Base-by-base conservation (phyloP, 805 yeast genomes). In the Alloascoidea hylecoeti region DNA sequence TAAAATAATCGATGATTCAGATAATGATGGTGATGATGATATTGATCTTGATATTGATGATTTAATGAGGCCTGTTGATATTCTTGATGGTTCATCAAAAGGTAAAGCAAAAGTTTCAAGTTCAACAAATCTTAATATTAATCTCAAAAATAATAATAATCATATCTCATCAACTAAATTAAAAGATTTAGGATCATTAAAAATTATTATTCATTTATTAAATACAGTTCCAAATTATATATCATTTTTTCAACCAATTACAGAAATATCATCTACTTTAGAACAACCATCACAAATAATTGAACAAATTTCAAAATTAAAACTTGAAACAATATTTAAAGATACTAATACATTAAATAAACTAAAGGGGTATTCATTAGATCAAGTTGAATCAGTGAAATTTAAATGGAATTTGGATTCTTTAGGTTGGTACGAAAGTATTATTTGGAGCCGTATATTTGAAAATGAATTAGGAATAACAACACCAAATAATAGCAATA, bases 351-450 rank as follows among this genome's bases (percentile, higher is more conserved):
- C n/a, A n/a, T n/a, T n/a, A n/a, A n/a, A 36, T 23, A 34, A 35
- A 17, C 37, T 33, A 15, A 47, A 42, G 6, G 42, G 40, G 3
- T 48, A 50, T 17, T 61, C 50, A n/a, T 57, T 61, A 15, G 40
- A 36, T 0, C 58, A 61, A 2, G 63, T 72, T 43, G 64, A 60
- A 37, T 61, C 67, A 3, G 57, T 78, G 43, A 61, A 52, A 41
- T 78, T 82, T 46, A 52, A 58, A 3, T 83, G 94, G 94, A 67
- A 71, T 32, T 59, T 58, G 38, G 49, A 64, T 16, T 74, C 83
- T 0, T 57, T 81, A 16, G 88, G 86, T 0, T 83, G 94, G 94
- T 82, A 82, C 53, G 64, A 68, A 32, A 67, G 80, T 3, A 58
- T 79, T 5, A 48, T 82, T 17, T 79, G 82, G 76, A 72, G 76